Base-by-base conservation (phyloP, 1,284 basidiomycete species). In the Ustilago bromivora region DNA sequence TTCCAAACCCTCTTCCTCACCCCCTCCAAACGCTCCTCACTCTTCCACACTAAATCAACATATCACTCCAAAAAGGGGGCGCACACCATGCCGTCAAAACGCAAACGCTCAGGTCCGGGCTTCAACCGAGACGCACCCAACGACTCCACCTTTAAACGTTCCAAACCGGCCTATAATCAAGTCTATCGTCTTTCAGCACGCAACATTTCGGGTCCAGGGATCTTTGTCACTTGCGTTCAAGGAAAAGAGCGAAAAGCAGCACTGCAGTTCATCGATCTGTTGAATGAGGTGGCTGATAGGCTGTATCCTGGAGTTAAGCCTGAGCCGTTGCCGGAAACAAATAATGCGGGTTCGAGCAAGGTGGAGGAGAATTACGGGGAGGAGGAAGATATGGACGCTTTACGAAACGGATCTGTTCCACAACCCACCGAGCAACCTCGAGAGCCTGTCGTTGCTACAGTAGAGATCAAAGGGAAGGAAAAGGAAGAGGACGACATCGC, bases 191-290 rank as follows among this genome's bases (percentile, higher is more conserved):
- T 75, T 19, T 36, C 69, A 3, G 67, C 78, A 17, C 63, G 57
- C 32, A 62, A 61, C 66, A 77, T 80, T 19, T 66, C 66, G 1
- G 81, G 81, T 11, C 79, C 71, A 0, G 83, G 81, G 31, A 80
- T 85, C 54, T 82, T 82, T 53, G 70, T 82, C 41, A 81, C 81
- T 17, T 82, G 79, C 46, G 73, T 78, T 10, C 71, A 79, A 41
- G 71, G 76, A 5, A 80, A 78, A 46, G 83, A 85, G 60, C 66
- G 82, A 32, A 85, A 84, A 60, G 82, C 82, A 11, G 82, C 81
- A 11, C 38, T 78, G 17, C 80, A 85, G 52, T 76, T 85, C 17
- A 68, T 79, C 36, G 82, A 82, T 12, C n/a, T 77, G 31, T 54
- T 85, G 34, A 76, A 81, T 31, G 83, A 85, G 53, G 69, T 83